These are phyloP conservation scores for Trametes maxima DNA, from an alignment of 768 basidiomycete species.

Conservation along the genomic window DNA sequence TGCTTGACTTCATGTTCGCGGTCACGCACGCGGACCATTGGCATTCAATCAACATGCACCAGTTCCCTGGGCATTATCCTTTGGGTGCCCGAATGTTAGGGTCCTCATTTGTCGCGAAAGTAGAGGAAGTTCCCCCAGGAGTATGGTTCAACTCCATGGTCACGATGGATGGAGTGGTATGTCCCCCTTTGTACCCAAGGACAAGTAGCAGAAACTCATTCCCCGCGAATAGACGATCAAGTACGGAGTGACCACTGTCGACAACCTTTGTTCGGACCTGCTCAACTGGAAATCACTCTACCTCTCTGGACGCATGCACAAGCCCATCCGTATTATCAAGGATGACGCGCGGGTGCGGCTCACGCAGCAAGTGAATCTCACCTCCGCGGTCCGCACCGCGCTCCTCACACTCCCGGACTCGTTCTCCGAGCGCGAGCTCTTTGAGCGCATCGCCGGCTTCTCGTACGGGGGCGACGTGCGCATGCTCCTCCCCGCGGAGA, in stretches of 20 bases:
- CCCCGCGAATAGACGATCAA: slow-evolving; percentile 72
- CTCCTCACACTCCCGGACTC: slow-evolving; percentile 82
- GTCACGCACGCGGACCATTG: slow-evolving; percentile 93
- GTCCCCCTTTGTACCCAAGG: slow-evolving; percentile 34
- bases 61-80: slow-evolving; percentile 90
- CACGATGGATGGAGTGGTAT: slow-evolving; percentile 79
- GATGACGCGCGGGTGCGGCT: slow-evolving; percentile 91
- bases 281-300: slow-evolving; percentile 94
- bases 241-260: slow-evolving; percentile 93
- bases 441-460: slow-evolving; percentile 82
- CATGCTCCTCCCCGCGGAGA: slow-evolving; percentile 94
- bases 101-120: slow-evolving; percentile 73
- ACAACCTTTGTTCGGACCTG: slow-evolving; percentile 86
- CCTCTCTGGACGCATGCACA: slow-evolving; percentile 95
- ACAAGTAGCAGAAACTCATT: not conserved
- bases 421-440: slow-evolving; percentile 83
- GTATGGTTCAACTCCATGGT: slow-evolving; percentile 97
- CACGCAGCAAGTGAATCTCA: slow-evolving; percentile 92
- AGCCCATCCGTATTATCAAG: slow-evolving; percentile 90
- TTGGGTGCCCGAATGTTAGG: slow-evolving; percentile 85
- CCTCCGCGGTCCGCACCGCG: slow-evolving; percentile 87
- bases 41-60: slow-evolving; percentile 94
- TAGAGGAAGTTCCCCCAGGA: slow-evolving; percentile 79
- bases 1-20: slow-evolving; percentile 97
- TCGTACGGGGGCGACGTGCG: slow-evolving; percentile 90